Base-by-base conservation (phyloP, 139 green algal species). In the Chlorella sp. region DNA sequence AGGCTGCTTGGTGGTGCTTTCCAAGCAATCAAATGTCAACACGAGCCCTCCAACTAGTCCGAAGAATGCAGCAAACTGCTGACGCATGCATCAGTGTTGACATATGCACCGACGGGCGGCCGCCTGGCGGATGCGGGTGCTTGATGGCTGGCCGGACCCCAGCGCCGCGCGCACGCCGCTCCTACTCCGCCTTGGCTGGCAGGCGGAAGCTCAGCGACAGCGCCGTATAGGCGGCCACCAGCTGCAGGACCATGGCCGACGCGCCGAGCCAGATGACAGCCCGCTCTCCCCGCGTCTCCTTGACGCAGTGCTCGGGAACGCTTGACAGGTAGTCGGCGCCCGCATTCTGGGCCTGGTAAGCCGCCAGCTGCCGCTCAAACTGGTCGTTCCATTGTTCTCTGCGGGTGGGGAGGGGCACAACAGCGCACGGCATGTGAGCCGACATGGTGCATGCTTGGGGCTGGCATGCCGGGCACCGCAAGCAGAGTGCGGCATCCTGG, bases 241-340 rank as follows among this genome's bases (percentile, higher is more conserved):
- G 59, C 73, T 87, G 78, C 41, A 85, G 25, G 19, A 33, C 3
- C 11, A 85, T 70, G 29, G 56, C 50, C 8, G 43, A 29, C 58
- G 82, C 35, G 25, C 73, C 79, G 12, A 53, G 41, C 8, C 45
- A 38, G 14, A 86, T 35, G 33, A 85, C 33, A 27, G 77, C 27
- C 23, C 46, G 23, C 66, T 86, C 67, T n/a, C 63, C 72, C 6
- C n/a, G 48, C 0, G 73, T 79, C 67, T 87, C 82, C 6, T 65
- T 53, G 19, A 87, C 46, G 64, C 82, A 87, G 62, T 87, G 78
- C 67, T 82, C 58, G 0, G 82, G 77, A 65, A 87, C 42, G 29
- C 76, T 43, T 15, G 53, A 59, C 2, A 82, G 38, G 35, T 58
- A 78, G 67, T 74, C 73, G 33, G 51, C 29, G 40, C 70, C 71